phyloP scores from a whole-genome alignment of 164 flowering plant species.

The Akebia trifoliata region DNA sequence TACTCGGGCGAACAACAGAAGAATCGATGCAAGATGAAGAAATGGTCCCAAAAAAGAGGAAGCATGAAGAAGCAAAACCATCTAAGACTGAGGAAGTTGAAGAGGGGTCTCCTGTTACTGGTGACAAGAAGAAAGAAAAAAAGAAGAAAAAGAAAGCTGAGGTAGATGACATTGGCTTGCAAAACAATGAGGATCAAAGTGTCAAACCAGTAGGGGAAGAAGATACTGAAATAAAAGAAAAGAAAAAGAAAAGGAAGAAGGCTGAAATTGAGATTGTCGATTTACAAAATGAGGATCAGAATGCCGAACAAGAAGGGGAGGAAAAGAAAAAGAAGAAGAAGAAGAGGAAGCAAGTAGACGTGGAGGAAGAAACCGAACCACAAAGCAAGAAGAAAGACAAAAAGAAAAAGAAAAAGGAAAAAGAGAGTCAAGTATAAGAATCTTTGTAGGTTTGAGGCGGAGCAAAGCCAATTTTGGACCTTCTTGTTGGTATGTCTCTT shows the following conservation, averaged over 20 bases:
- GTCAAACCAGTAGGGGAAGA: slow-evolving; percentile 19
- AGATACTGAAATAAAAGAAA: slow-evolving; percentile 3
- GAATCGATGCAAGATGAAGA: slow-evolving; percentile 10
- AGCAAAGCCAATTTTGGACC: slow-evolving; percentile 7
- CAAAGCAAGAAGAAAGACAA: slow-evolving; percentile 37
- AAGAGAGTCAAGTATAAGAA: slow-evolving; percentile 25
- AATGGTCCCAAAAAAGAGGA: slow-evolving; percentile 25
- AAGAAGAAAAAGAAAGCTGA: slow-evolving; percentile 33
- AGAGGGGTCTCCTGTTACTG: slow-evolving; percentile 16
- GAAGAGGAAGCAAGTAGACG: slow-evolving; percentile 43
- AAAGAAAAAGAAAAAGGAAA: slow-evolving; percentile 48
- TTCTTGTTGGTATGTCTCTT: not conserved
- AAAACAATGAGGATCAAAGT: slow-evolving; percentile 8
- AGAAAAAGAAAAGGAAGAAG: slow-evolving; percentile 35
- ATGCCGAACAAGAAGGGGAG: slow-evolving; percentile 18
- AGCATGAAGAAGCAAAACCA: slow-evolving; percentile 22
- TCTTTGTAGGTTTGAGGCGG: not conserved
- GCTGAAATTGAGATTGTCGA: too few relatives aligned
- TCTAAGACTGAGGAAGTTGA: slow-evolving; percentile 12
- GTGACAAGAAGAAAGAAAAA: slow-evolving; percentile 42
- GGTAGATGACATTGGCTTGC: slow-evolving; percentile 12
- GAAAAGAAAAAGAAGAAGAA: slow-evolving; percentile 43
- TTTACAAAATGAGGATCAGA: slow-evolving; percentile 8
- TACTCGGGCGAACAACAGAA: slow-evolving; percentile 29
- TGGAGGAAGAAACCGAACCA: slow-evolving; percentile 25